Conservation (phyloP, 352 stramenopile genomes). For the Phytophthora foliorum region DNA sequence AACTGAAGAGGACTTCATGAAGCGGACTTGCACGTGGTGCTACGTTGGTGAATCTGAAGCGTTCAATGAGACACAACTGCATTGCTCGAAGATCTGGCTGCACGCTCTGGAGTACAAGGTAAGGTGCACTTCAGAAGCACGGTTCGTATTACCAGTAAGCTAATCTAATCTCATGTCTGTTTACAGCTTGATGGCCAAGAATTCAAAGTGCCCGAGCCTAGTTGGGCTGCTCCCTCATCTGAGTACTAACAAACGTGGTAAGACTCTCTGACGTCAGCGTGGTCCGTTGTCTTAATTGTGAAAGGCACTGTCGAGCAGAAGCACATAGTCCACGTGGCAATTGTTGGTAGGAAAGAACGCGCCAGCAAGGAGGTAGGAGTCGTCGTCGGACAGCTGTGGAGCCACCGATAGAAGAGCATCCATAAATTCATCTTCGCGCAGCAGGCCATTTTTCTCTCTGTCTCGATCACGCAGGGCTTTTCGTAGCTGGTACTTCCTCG, state of each 20-base stretch:
- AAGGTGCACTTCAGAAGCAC: conserved; percentile 19
- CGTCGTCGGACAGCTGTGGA: conserved; percentile 70
- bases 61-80: conserved; percentile 87
- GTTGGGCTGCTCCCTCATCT: conserved; percentile 60
- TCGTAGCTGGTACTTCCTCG: conserved; percentile 76
- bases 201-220: conserved; percentile 66
- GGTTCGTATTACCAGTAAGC: neutral
- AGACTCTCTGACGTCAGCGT: neutral
- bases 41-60: conserved; percentile 66
- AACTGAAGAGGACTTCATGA: conserved; percentile 78
- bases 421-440: conserved; percentile 86
- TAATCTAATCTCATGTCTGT: conserved; percentile 22
- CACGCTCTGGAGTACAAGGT: conserved; percentile 91
- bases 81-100: conserved; percentile 90
- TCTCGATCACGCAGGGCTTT: conserved; percentile 74
- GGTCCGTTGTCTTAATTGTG: conserved; percentile 24
- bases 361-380: conserved; percentile 78
- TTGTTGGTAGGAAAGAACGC: conserved; percentile 84
- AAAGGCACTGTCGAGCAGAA: conserved; percentile 78
- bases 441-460: conserved; percentile 55
- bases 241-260: conserved; percentile 42
- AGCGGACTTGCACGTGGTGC: conserved; percentile 84
- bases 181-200: conserved; percentile 73
- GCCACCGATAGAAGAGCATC: conserved; percentile 67
- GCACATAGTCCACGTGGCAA: conserved; percentile 68